Evolutionary conservation across 164 flowering plant genomes (phyloP), one percentile per base, ranked within the genome.

Genomic region (Magnolia kwangsiensis): DNA sequence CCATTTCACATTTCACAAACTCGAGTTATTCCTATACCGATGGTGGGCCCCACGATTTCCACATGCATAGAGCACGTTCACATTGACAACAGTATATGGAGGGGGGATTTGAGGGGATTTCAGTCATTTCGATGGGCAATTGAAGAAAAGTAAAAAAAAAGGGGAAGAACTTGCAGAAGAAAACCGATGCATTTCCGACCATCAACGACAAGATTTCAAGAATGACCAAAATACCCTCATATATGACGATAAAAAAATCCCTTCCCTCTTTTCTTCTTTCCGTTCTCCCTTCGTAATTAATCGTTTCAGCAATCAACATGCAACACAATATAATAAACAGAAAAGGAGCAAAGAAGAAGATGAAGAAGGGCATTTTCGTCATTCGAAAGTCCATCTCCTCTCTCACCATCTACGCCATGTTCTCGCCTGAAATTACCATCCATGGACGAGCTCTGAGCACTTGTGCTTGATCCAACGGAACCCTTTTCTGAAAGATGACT

Each of bases 391-490:
- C 31, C 24, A 19, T 19, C 21, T 7, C 51, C 51, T 20, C 21
- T 21, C 67, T 66, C 18, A 29, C 14, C 11, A 6, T 71, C 45
- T 50, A 7, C 45, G 4, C 11, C 37, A 27, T 50, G 27, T 66
- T 23, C 67, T 65, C 4, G 27, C 14, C 61, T 76, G 1, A 8
- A 21, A 23, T 74, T 65, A 87, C 80, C 78, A 85, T 63, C 93
- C 92, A 83, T 86, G 89, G n/a, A 89, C 88, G 72, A 92, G 82
- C 79, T 84, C 80, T 18, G 90, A 86, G 83, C 94, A 91, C 84
- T 86, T 92, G 79, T 83, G 82, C 84, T 92, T 94, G 84, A 94
- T 77, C 98, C 98, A 94, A 37, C 90, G 88, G 19, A 88, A 66
- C n/a, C 96, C 92, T 65, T 81, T 90, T 71, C 80, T 82, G 64